Base-by-base conservation (phyloP, 371 early-diverging fungal genomes). In the Lichtheimia ornata region DNA sequence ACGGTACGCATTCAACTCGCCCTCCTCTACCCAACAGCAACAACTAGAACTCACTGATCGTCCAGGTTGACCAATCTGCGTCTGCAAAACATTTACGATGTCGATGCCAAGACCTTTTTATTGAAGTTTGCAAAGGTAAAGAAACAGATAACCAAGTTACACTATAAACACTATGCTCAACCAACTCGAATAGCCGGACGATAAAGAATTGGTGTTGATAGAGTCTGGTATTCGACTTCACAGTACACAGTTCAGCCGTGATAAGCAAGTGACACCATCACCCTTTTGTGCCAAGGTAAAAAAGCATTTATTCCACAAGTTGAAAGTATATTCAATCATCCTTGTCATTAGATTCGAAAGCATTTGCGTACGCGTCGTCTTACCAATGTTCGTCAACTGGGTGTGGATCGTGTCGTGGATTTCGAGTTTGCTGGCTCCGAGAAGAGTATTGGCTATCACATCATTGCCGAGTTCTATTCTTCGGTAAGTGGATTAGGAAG, bases 201-300 rank as follows among this genome's bases (percentile, higher is more conserved):
- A 79, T 56, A 97, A 97, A 62, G 94, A 93, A 62, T 81, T 94
- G 45, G 87, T 98, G 2, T 71, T 98, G 54, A 81, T 98, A 27
- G 98, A 98, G 71, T 92, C 93, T 0, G 99, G 99, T 50, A 91
- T 91, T 42, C 91, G 98, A 51, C 74, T 97, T 56, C 98, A 98
- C 79, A 85, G 94, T 1, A 98, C 98, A 3, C 87, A 89, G 42
- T 97, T 87, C 59, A 77, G 88, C 18, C 85, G 97, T 51, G 97
- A 96, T 62, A 95, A 95, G 71, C 84, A 88, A 2, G 75, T 75
- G 18, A 88, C 84, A n/a, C 99, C 98, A 15, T 91, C 94, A 1
- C 70, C 74, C 54, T 98, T 98, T 67, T 88, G 91, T 73, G 88
- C 89, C 67, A 97, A 96, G 76, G 88, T 86, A 79, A 40, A 9